phyloP scores from a whole-genome alignment of 371 early-diverging fungal genomes.

The Syncephalastrum sp. region DNA sequence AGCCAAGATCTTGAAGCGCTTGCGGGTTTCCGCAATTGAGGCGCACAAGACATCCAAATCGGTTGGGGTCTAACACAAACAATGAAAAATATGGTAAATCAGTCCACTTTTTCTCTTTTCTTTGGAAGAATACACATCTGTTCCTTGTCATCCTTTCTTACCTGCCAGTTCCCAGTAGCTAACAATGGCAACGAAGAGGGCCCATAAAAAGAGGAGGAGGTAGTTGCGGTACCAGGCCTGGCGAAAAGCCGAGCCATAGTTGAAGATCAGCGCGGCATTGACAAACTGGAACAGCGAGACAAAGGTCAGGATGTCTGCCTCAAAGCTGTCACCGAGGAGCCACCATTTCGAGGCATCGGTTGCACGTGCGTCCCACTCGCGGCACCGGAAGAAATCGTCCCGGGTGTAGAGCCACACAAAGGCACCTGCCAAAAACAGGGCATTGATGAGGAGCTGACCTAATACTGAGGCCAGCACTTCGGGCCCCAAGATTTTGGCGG shows the following conservation, averaged over 20 bases:
- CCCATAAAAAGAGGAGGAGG: conserved; percentile 55
- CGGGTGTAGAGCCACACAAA: conserved; percentile 56
- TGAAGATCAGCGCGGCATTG: conserved; percentile 61
- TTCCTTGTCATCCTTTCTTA: conserved; percentile 4
- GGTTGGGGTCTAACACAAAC: conserved; percentile 57
- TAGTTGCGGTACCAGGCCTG: conserved; percentile 60
- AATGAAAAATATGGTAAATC: neutral
- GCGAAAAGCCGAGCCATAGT: conserved; percentile 67
- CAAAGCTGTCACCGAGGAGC: conserved; percentile 79
- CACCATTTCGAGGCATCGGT: conserved; percentile 73
- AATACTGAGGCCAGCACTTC: conserved; percentile 67
- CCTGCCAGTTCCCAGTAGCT: conserved; percentile 64
- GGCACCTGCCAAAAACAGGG: conserved; percentile 49
- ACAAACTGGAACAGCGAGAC: conserved; percentile 61
- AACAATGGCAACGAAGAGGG: conserved; percentile 52
- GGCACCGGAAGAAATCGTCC: conserved; percentile 67
- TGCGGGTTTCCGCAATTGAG: conserved; percentile 72
- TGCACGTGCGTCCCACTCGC: conserved; percentile 65
- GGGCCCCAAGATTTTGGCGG: conserved; percentile 69
- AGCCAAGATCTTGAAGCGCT: conserved; percentile 48
- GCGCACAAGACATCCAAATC: conserved; percentile 65
- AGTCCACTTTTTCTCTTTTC: neutral
- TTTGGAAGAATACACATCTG: neutral
- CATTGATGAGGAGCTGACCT: conserved; percentile 68
- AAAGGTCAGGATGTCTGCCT: conserved; percentile 58